Base-by-base conservation (phyloP, 2,329 filamentous ascomycete genomes). In the Cladosporium oxysporum region DNA sequence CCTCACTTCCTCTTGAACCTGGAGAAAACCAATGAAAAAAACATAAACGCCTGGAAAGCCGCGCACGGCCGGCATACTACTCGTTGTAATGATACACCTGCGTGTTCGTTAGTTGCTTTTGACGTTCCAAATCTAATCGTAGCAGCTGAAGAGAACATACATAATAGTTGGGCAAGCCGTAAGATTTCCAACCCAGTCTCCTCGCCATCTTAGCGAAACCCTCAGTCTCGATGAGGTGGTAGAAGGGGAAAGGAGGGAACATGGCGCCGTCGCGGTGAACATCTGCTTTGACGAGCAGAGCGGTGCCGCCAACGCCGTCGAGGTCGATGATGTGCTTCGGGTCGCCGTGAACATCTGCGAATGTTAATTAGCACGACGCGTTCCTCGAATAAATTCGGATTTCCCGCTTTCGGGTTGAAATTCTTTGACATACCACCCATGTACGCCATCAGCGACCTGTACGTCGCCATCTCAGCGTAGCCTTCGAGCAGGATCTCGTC, bases 151-250 rank as follows among this genome's bases (percentile, higher is more conserved):
- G 52, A 41, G 2, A 23, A 80, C 87, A 77, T 81, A 97, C 95
- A 84, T 94, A 93, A 81, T 99, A 99, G 81, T 98, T 97, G 50
- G 95, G 95, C 75, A 98, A 81, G n/a, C 95, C 95, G 71, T 85
- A 92, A 66, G 91, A 87, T 68, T 90, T 85, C 89, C 93, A 97
- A 58, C 93, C 93, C 75, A 99, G 79, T 70, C 95, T 84, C 77
- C 87, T 90, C 14, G 93, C 93, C 95, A 99, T 99, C 81, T 94
- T 97, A 21, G 95, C 93, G 75, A 99, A 99, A 0, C 95, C 95
- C 76, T 99, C 95, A 0, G 95, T 98, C 83, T 99, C 95, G 68
- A 99, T 96, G 67, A 99, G 84, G 79, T 99, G 91, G 77, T 97
- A 98, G 76, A 99, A 99, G 3, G 94, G 81, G 76, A 99, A 99